Base-by-base conservation (phyloP, 306 rosid genomes). In the Prunus armeniaca region DNA sequence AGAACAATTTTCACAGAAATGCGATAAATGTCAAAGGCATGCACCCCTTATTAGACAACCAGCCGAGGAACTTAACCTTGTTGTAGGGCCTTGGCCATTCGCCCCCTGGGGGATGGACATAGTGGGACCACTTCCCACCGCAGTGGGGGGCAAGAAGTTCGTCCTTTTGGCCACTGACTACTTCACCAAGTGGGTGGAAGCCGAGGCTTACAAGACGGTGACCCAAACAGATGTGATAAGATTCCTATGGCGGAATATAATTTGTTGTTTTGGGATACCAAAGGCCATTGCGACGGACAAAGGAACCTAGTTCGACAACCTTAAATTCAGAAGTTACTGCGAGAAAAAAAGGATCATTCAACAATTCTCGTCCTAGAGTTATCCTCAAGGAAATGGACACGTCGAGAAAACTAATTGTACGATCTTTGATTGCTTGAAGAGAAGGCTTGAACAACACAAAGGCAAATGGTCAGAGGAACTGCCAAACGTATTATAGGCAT, bases 61-160 rank as follows among this genome's bases (percentile, higher is more conserved):
- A 0, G n/a, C 2, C 6, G 12, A 43, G 5, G 2, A 66, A 3
- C 4, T 66, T 0, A 11, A 66, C 3, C 1, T 0, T 1, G n/a
- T 66, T 0, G 0, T 20, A 12, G 3, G 4, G 0, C 27, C 52
- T 0, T 66, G 30, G 19, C 52, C 12, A 0, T 66, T 41, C 0
- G 0, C 0, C 1, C 2, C 9, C 0, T 41, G 5, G 18, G 52
- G 52, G 0, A 41, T 41, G 71, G n/a, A 20, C 17, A 66, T 66
- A 0, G 6, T 20, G 1, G 0, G 52, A 1, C 8, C 6, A 0
- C 3, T 66, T 0, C n/a, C 5, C 6, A 66, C 0, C 0, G 2
- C n/a, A 0, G 2, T 10, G 0, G 52, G 12, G 17, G 8, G 6
- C 5, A 38, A 63, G 2, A 38, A 2, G 43, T 11, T 38, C 0